Base-by-base conservation (phyloP, 805 yeast genomes). In the Cephaloascus albidus region DNA sequence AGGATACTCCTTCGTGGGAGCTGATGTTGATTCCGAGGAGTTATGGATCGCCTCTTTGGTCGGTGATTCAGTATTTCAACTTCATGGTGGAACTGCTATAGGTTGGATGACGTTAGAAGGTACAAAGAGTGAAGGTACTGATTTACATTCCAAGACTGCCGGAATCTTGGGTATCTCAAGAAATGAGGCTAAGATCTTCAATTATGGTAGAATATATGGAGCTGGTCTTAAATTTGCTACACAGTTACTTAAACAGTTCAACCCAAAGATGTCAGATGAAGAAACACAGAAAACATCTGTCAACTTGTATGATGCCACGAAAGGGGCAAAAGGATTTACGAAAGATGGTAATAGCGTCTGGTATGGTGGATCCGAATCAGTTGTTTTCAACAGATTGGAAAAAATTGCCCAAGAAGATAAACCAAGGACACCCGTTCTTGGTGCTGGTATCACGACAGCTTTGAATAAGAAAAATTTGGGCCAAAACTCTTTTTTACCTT, bases 71-170 rank as follows among this genome's bases (percentile, higher is more conserved):
- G 76, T 81, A 38, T 86, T 90, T 59, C 76, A 81, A 27, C 64
- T 85, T 18, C 99, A 93, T 57, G 99, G 98, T 4, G 94, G 94
- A 12, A 87, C 97, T 0, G 95, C 97, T 0, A 73, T 94, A 40
- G 97, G 97, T 0, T 94, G 98, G 98, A 94, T 93, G 99, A 89
- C 97, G 2, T 68, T 93, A 40, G 99, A 93, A 64, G 99, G 99
- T 16, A 79, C 90, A 3, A 93, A 93, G 60, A 69, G 65, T 41
- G 90, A 84, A 40, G 94, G 93, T 3, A 94, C 99, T 0, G 99
- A 93, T 61, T 62, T 94, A 43, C 99, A 93, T 55, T 87, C 97
- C 0, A 88, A 85, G 47, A 93, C 97, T 0, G 96, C 98, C 0
- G 70, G 72, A 10, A 88, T 94, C 47, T 61, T 93, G 54, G 95